Conservation (phyloP, 306 rosid genomes). For the Albizia julibrissin region DNA sequence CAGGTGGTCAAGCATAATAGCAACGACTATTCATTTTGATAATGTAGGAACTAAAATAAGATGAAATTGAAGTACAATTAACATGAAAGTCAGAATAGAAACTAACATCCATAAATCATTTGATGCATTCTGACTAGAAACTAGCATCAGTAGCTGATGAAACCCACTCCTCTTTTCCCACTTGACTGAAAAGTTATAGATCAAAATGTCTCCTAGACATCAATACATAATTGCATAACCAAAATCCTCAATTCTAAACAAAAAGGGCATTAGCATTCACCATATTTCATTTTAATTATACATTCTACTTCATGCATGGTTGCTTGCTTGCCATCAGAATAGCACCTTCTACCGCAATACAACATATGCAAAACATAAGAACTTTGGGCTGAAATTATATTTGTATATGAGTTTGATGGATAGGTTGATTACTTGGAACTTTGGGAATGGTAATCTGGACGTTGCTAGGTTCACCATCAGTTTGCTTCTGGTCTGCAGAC, state of each 20-base stretch:
- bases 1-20: background rate
- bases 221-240: background rate
- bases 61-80: background rate
- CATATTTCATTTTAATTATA: background rate
- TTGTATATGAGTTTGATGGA: constrained; percentile 17
- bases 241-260: constrained; percentile 11
- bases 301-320: background rate
- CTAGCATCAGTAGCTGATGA: background rate
- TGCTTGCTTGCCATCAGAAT: constrained; percentile 1
- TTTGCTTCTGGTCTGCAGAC: constrained; percentile 70
- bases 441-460: constrained; percentile 65
- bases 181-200: background rate
- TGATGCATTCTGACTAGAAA: background rate
- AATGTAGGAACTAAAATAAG: background rate
- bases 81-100: constrained; percentile 11
- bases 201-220: background rate
- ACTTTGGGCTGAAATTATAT: constrained; percentile 17
- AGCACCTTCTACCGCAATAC: background rate
- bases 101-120: background rate
- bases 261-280: background rate
- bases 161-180: background rate
- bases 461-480: constrained; percentile 64
- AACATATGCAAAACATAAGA: background rate
- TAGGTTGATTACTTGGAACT: constrained; percentile 51
- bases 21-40: background rate